Evolutionary conservation across 1,139 yeast species (phyloP), one percentile per base, ranked within the genome.

Genomic region (Lodderomyces metapsilosis): DNA sequence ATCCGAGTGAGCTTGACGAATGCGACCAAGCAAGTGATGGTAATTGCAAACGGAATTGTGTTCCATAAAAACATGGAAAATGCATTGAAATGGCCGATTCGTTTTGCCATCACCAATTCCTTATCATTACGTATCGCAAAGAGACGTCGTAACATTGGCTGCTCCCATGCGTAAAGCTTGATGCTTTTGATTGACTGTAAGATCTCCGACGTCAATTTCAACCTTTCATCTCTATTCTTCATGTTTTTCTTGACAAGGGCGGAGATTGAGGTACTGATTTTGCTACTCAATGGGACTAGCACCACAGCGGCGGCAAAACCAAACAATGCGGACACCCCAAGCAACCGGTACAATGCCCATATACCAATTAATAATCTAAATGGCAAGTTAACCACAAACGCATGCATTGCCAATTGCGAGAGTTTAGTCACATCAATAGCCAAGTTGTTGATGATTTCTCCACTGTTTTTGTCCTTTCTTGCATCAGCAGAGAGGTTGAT

Each of bases 131-230:
- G 60, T 20, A 67, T 52, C 1, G 48, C 57, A 36, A 56, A 55
- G 34, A 68, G 56, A 47, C 65, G 56, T 25, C 53, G 49, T 46
- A 68, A 50, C 65, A 68, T 65, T 12, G 75, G 73, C 20, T 48
- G 43, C 43, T 66, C 71, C 72, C 72, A 66, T 3, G 69, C 62
- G 44, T 65, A 66, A 35, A 66, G 58, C 44, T 69, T 69, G 49
- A 69, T 59, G 35, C 70, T 63, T 42, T 68, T 69, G 25, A 69
- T 62, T 3, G 74, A 61, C 38, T 57, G 61, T 40, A 69, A 57
- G 31, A 69, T 65, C 49, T 69, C 75, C 18, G 65, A 62, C 16
- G 68, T 66, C 38, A 68, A 52, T 24, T 64, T 56, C 0, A 67
- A 59, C 51, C 75, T 56, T 16, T 58, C 55, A 48, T 68, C 74